Conservation (phyloP, 306 rosid genomes). For the Senna tora region DNA sequence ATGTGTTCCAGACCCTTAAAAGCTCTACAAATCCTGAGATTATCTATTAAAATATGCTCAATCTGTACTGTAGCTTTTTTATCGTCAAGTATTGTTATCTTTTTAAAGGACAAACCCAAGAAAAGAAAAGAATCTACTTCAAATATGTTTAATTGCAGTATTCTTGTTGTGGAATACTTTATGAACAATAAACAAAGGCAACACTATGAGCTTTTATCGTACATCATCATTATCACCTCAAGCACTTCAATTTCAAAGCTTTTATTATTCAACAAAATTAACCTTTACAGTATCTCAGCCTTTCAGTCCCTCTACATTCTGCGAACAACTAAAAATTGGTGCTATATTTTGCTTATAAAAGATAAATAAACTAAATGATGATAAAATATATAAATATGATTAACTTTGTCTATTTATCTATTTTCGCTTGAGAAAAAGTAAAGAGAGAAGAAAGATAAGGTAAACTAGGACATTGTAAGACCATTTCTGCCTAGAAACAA, state of each 20-base stretch:
- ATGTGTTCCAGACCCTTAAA: constrained; percentile 27
- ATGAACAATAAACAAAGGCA: constrained; percentile 28
- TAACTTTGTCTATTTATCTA: too few species aligned
- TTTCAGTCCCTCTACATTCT: constrained; percentile 37
- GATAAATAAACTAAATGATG: not conserved
- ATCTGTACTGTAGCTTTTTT: constrained; percentile 1
- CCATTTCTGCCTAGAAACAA: constrained; percentile 32
- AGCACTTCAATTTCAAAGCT: constrained; percentile 32
- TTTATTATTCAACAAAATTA: constrained; percentile 50
- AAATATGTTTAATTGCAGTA: constrained; percentile 41
- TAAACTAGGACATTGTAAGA: constrained; percentile 36
- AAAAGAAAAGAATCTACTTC: constrained; percentile 45
- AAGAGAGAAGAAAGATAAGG: constrained; percentile 9
- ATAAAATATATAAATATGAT: not conserved
- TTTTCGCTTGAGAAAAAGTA: not conserved
- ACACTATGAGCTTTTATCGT: constrained; percentile 36
- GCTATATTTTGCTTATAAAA: not conserved
- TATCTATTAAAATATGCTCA: not conserved
- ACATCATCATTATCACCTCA: constrained; percentile 32
- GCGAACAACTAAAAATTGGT: not conserved
- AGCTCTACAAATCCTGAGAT: constrained; percentile 11
- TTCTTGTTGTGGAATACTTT: constrained; percentile 26
- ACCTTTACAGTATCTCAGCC: constrained; percentile 44
- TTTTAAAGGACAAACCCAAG: constrained; percentile 25
- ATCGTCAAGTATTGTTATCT: constrained; percentile 29